Base-by-base conservation (phyloP, 805 yeast species). In the Sugiyamaella lignohabitans region DNA sequence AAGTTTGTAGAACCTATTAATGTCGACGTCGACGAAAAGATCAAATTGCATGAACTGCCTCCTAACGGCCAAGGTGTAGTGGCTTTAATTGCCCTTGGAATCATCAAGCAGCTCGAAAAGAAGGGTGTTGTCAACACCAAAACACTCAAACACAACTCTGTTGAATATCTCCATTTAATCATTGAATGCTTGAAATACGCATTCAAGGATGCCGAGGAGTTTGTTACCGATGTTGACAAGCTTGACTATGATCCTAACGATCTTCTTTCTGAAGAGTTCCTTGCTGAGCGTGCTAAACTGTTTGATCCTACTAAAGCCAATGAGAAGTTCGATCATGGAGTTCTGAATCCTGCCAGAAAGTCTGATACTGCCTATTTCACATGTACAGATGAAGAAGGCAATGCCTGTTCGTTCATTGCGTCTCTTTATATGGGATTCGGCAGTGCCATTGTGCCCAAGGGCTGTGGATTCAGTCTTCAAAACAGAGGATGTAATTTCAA, bases 41-140 rank as follows among this genome's bases (percentile, higher is more conserved):
- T 73, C 42, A 72, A 70, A 23, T 68, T 85, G 21, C 82, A 89
- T 86, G 93, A 85, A 61, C 79, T 84, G 52, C 93, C 95, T 8
- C 95, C 95, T 11, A 84, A 80, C 62, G 87, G 91, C 3, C 87
- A 85, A 45, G 94, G 94, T 5, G 63, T 85, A 11, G 84, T 85
- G 39, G 93, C 89, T 0, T 66, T 85, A 42, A 65, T 83, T 16
- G 80, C 91, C 0, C 63, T 84, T 42, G 93, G 91, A 0, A 69
- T 82, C 38, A 73, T 85, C 52, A 73, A 72, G 53, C 75, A 76
- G 32, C 68, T 85, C 49, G 77, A 76, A 27, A 66, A 65, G 16
- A 49, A 58, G 16, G 74, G 75, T 2, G 58, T 56, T 16, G 63
- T 70, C 10, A 70, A 77, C 43, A 58, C 82, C 37, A 48, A 52